Conservation (phyloP, 768 basidiomycete species). For the Termitomyces sp. region DNA sequence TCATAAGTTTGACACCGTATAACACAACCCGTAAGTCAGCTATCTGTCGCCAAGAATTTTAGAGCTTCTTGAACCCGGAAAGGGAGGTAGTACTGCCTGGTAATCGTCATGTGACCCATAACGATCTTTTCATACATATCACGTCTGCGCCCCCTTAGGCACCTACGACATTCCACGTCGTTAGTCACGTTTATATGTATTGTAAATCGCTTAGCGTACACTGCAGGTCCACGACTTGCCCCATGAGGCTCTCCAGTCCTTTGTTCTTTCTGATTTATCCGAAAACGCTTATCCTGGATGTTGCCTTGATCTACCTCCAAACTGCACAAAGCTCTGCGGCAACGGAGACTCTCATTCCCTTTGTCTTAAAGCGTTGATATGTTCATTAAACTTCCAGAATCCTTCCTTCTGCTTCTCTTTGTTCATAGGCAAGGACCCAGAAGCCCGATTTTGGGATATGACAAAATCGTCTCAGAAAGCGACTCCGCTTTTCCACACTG, state of each 20-base stretch:
- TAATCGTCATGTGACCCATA: not conserved
- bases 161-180: not conserved
- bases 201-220: not conserved
- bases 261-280: not conserved
- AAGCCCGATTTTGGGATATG: no score
- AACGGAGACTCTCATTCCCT: not conserved
- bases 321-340: not conserved
- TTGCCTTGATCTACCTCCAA: not conserved
- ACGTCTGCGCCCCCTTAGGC: no score
- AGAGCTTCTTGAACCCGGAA: not conserved
- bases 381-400: not conserved
- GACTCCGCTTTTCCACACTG: not conserved
- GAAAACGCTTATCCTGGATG: not conserved
- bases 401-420: not conserved
- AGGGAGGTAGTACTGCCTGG: not conserved
- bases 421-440: not conserved
- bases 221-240: not conserved
- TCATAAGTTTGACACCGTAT: not conserved
- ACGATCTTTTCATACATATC: not conserved
- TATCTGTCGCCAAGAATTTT: not conserved
- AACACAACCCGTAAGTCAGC: not conserved
- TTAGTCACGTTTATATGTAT: not conserved
- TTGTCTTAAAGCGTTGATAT: not conserved
- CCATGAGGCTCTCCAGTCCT: not conserved
- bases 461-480: not conserved